Percentiles rank a stretch among this genome's conserved stretches.
phyloP scores from a whole-genome alignment of 2,329 filamentous ascomycete genomes.

The Fusarium sp. region DNA sequence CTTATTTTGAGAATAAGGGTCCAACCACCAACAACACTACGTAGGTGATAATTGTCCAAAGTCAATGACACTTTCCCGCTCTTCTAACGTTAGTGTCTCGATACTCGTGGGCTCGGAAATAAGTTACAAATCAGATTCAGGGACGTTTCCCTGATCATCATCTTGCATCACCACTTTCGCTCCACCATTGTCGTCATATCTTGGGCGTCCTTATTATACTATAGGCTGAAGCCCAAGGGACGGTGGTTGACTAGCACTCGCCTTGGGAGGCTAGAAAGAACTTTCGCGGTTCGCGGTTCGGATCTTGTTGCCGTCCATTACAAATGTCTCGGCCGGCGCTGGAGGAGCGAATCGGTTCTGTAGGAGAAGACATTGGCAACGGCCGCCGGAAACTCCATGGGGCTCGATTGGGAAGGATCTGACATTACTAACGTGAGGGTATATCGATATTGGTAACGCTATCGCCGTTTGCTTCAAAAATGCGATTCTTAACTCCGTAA shows the following conservation, averaged over 20 bases:
- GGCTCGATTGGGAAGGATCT: background rate
- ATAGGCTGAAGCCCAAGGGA: slow-evolving; percentile 8
- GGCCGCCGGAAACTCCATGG: background rate
- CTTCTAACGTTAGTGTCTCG: slow-evolving; percentile 4
- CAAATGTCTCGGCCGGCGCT: slow-evolving; percentile 14
- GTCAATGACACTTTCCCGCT: slow-evolving; percentile 17
- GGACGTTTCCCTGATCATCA: slow-evolving; percentile 23
- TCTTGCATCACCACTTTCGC: slow-evolving; percentile 15
- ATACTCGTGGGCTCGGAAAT: slow-evolving; percentile 6
- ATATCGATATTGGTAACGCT: background rate
- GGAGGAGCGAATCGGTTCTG: background rate
- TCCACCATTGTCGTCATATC: slow-evolving; percentile 28
- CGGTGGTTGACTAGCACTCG: background rate
- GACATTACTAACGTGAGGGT: background rate
- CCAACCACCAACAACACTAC: background rate
- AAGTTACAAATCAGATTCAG: slow-evolving; percentile 20
- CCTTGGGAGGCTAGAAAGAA: background rate
- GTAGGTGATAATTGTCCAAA: background rate
- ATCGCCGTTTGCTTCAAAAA: background rate
- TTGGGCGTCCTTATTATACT: slow-evolving; percentile 7
- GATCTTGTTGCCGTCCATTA: slow-evolving; percentile 18
- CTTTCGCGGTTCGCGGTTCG: slow-evolving; percentile 19
- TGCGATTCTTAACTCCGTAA: background rate
- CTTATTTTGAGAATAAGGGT: background rate
- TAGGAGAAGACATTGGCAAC: background rate